Conservation (phyloP, 2,329 filamentous ascomycete genomes). For the Diaporthe vexans region DNA sequence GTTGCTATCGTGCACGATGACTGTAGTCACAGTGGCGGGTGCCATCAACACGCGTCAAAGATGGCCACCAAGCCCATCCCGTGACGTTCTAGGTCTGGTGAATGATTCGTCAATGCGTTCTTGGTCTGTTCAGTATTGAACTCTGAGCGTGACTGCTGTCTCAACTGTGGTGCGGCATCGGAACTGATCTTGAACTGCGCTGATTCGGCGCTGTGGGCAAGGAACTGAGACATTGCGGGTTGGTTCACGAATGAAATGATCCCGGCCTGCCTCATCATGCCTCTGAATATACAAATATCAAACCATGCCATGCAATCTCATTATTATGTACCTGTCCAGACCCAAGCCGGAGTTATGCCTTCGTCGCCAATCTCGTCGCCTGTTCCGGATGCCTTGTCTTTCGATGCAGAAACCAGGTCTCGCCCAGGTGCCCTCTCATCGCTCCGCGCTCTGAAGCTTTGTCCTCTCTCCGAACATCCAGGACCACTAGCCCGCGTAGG, state of each 20-base stretch:
- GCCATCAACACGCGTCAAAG: slow-evolving; percentile 19
- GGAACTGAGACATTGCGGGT: not conserved
- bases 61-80: not conserved
- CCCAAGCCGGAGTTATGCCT: not conserved
- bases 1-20: slow-evolving; percentile 3
- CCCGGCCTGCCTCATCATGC: not conserved
- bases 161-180: slow-evolving; percentile 6
- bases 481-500: slow-evolving; percentile 3
- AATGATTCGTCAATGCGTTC: not conserved
- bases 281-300: not conserved
- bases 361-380: not conserved
- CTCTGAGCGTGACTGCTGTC: not conserved
- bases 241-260: not conserved
- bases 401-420: not conserved
- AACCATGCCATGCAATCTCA: slow-evolving; percentile 14
- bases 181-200: not conserved
- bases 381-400: not conserved
- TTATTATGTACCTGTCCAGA: slow-evolving; percentile 4
- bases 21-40: not conserved
- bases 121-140: not conserved
- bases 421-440: no score
- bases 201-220: not conserved
- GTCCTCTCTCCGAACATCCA: not conserved
- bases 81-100: not conserved
- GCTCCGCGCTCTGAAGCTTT: not conserved